These are phyloP conservation scores for Rauvolfia tetraphylla DNA, from an alignment of 257 asterid genomes.

Conservation along the genomic window DNA sequence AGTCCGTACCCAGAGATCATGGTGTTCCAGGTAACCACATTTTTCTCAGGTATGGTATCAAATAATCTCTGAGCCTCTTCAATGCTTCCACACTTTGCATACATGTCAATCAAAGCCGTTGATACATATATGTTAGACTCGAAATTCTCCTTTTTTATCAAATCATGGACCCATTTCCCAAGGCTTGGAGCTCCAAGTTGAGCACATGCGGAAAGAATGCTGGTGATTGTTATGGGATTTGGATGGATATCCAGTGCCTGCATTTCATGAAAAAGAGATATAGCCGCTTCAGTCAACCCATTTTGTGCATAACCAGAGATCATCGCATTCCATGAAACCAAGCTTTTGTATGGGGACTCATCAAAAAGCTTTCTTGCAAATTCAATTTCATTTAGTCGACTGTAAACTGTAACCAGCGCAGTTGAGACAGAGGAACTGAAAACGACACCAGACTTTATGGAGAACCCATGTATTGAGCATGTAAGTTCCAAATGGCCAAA, in stretches of 20 bases:
- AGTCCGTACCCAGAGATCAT: constrained; percentile 89
- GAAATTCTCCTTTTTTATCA: constrained; percentile 51
- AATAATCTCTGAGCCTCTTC: constrained; percentile 63
- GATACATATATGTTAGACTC: constrained; percentile 57
- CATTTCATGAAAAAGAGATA: constrained; percentile 75
- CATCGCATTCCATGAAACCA: constrained; percentile 93
- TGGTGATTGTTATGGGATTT: constrained; percentile 72
- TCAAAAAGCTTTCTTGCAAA: constrained; percentile 62
- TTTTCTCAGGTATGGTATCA: constrained; percentile 51
- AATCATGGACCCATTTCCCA: constrained; percentile 76
- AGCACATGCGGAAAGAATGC: constrained; percentile 87
- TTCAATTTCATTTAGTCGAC: constrained; percentile 64
- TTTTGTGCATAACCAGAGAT: constrained; percentile 89
- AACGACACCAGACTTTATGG: constrained; percentile 48
- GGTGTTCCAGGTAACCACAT: constrained; percentile 82
- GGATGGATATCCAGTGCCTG: constrained; percentile 69
- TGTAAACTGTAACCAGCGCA: constrained; percentile 68
- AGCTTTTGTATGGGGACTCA: constrained; percentile 53
- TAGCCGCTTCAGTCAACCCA: constrained; percentile 67
- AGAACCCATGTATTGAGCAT: constrained; percentile 56
- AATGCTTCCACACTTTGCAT: constrained; percentile 77
- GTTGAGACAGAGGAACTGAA: constrained; percentile 61
- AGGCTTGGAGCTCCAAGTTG: constrained; percentile 81
- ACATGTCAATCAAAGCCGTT: constrained; percentile 88
- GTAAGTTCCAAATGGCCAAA: constrained; percentile 59